Percentiles rank a stretch among this genome's conserved stretches.
These are phyloP conservation scores for Fomitopsis serialis DNA, from an alignment of 768 basidiomycete genomes.

Conservation along the genomic window DNA sequence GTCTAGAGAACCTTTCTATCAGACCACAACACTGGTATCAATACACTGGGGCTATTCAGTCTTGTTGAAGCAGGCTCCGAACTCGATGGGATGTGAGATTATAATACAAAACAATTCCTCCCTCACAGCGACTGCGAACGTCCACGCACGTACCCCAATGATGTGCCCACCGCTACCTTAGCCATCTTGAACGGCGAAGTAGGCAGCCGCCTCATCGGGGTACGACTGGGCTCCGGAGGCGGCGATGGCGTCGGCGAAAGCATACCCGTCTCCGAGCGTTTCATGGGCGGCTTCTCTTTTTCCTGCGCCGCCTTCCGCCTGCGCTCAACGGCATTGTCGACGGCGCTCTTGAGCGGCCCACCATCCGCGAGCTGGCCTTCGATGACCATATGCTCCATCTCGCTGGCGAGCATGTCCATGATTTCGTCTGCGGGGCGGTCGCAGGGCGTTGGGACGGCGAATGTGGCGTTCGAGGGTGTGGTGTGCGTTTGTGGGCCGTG, in stretches of 20 bases:
- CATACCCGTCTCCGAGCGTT: conserved; percentile 2
- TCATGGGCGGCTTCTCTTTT: neutral
- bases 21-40: no score
- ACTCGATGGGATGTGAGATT: no score
- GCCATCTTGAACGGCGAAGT: neutral
- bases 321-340: conserved; percentile 12
- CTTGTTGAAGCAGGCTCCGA: no score
- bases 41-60: no score
- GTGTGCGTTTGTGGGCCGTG: conserved; percentile 25
- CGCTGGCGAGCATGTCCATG: conserved; percentile 38
- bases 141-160: neutral
- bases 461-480: conserved; percentile 25
- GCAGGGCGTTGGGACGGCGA: conserved; percentile 28
- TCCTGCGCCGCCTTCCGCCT: conserved; percentile 1
- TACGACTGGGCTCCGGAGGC: neutral
- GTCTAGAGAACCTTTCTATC: no score
- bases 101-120: neutral
- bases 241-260: conserved; percentile 7
- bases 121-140: neutral
- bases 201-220: neutral
- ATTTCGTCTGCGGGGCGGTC: conserved; percentile 27
- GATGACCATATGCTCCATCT: conserved; percentile 64
- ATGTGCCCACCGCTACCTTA: neutral
- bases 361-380: conserved; percentile 54
- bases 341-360: conserved; percentile 45